These are phyloP conservation scores for Suillus luteus DNA, from an alignment of 768 basidiomycete genomes.

Conservation along the genomic window DNA sequence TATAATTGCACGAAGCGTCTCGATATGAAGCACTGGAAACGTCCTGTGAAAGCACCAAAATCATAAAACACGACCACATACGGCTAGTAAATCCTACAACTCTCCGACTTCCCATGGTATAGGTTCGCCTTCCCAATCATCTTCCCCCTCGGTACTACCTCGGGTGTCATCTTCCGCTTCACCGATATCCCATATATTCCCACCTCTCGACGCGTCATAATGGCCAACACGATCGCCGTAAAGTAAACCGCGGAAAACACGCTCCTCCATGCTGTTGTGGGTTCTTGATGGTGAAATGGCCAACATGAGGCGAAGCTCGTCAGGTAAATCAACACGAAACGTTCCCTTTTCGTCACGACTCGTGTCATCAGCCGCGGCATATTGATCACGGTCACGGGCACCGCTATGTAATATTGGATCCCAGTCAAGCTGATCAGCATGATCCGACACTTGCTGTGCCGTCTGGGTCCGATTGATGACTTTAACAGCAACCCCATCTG, in stretches of 20 bases:
- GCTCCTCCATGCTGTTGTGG: slow-evolving; percentile 47
- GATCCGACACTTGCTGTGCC: slow-evolving; percentile 16
- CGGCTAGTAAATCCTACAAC: slow-evolving; percentile 43
- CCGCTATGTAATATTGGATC: slow-evolving; percentile 32
- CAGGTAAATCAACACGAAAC: slow-evolving; percentile 63
- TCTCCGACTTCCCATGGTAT: slow-evolving; percentile 83
- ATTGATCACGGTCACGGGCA: slow-evolving; percentile 27
- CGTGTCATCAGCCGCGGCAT: slow-evolving; percentile 20
- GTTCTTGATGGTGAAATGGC: slow-evolving; percentile 54
- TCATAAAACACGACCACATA: slow-evolving; percentile 33
- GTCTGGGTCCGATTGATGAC: slow-evolving; percentile 20
- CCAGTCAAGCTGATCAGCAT: slow-evolving; percentile 26
- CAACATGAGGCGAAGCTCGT: slow-evolving; percentile 64
- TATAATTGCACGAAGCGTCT: slow-evolving; percentile 26
- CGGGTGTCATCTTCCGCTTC: slow-evolving; percentile 50
- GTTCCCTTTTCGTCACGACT: slow-evolving; percentile 38
- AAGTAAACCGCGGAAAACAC: slow-evolving; percentile 59
- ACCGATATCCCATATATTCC: slow-evolving; percentile 76
- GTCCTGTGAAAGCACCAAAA: slow-evolving; percentile 23
- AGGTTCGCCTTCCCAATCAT: slow-evolving; percentile 77
- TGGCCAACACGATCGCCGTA: slow-evolving; percentile 55
- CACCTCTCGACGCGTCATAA: slow-evolving; percentile 66
- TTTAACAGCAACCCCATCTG: slow-evolving; percentile 24
- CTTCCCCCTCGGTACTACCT: slow-evolving; percentile 54
- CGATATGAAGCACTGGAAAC: slow-evolving; percentile 37